These are phyloP conservation scores for Emericellopsis cladophorae DNA, from an alignment of 2,329 filamentous ascomycete species.

Conservation along the genomic window DNA sequence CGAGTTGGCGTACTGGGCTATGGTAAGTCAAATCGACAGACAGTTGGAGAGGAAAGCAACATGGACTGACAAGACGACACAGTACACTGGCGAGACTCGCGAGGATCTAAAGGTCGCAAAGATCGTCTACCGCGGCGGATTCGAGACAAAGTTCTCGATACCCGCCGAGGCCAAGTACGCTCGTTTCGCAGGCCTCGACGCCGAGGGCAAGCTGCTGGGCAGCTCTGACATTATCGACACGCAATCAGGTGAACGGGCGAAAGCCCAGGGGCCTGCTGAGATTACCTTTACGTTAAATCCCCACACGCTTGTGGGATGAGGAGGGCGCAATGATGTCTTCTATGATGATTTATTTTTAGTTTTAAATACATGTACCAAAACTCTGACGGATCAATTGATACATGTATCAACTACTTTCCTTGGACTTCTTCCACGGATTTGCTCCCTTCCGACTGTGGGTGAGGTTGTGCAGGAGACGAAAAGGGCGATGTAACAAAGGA, in stretches of 20 bases:
- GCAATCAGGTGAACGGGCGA: slow-evolving; percentile 7
- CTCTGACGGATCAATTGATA: too few species aligned
- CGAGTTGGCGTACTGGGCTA: slow-evolving; percentile 1
- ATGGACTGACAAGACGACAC: neutral
- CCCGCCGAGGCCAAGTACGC: neutral
- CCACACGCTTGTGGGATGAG: neutral
- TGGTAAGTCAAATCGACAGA: slow-evolving; percentile 1
- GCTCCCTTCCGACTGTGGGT: too few species aligned
- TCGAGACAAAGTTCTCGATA: slow-evolving; percentile 1
- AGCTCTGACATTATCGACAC: slow-evolving; percentile 14
- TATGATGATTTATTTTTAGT: neutral
- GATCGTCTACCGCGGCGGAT: slow-evolving; percentile 1
- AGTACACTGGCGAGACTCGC: neutral
- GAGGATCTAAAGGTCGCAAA: neutral
- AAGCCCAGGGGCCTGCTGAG: neutral
- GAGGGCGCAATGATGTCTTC: neutral
- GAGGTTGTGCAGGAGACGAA: too few species aligned
- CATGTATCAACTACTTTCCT: too few species aligned
- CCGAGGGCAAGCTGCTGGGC: slow-evolving; percentile 11
- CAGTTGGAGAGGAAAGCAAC: neutral
- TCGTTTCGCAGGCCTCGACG: slow-evolving; percentile 9
- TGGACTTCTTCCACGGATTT: too few species aligned
- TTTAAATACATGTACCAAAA: neutral
- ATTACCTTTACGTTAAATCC: neutral
- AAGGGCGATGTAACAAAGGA: too few species aligned